phyloP scores from a whole-genome alignment of 495 filamentous ascomycete genomes.

The Cercophora sp. region DNA sequence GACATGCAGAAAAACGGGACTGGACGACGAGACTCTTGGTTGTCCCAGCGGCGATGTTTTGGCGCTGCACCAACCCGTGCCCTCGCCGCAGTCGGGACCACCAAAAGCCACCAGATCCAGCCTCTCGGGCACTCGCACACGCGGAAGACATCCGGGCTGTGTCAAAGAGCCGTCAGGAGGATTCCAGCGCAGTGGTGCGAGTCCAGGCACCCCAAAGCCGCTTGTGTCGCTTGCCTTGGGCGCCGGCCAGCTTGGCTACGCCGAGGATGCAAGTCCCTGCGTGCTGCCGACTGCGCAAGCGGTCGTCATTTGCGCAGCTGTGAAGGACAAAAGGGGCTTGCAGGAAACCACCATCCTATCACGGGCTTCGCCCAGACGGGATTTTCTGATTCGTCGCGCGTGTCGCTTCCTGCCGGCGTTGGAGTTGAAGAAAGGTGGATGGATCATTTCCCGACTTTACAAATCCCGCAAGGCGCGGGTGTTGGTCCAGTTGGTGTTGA shows the following conservation, averaged over 20 bases:
- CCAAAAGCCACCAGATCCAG: slow-evolving; percentile 9
- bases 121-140: slow-evolving; percentile 10
- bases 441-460: neutral
- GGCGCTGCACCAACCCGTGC: neutral
- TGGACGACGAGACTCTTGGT: too few relatives aligned
- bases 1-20: neutral
- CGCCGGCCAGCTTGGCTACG: neutral
- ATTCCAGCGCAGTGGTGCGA: too few relatives aligned
- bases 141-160: too few relatives aligned
- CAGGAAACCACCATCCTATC: neutral
- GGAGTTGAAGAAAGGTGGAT: too few relatives aligned
- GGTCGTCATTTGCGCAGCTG: neutral
- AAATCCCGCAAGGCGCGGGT: slow-evolving; percentile 3
- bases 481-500: neutral
- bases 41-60: too few relatives aligned
- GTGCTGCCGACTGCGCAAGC: neutral
- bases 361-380: neutral
- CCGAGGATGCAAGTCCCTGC: slow-evolving; percentile 7
- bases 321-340: slow-evolving; percentile 11
- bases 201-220: too few relatives aligned
- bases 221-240: too few relatives aligned
- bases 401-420: too few relatives aligned
- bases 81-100: too few relatives aligned
- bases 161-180: too few relatives aligned
- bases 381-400: neutral